Evolutionary conservation across 2,329 filamentous ascomycete species (phyloP).

Genomic region (Aulographum hederae): DNA sequence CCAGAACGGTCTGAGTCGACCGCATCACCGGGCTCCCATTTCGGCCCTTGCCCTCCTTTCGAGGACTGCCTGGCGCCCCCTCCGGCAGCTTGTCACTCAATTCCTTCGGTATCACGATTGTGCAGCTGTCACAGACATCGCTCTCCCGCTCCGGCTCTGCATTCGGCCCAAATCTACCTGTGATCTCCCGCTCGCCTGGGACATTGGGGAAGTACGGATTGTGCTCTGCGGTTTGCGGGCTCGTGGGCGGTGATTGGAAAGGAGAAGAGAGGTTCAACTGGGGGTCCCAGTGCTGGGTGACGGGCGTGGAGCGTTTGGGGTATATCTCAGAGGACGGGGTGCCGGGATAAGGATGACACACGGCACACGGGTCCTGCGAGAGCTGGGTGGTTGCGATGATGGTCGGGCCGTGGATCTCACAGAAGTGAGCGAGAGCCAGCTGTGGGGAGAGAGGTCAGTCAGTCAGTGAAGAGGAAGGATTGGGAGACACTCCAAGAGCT

Average conservation of each 20-base stretch:
- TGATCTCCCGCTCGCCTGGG: neutral
- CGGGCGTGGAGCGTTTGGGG: neutral
- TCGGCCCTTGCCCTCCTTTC: constrained; percentile 27
- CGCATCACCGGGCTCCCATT: constrained; percentile 37
- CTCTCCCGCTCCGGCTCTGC: constrained; percentile 16
- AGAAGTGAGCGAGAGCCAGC: constrained; percentile 45
- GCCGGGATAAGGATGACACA: constrained; percentile 28
- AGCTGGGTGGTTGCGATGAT: constrained; percentile 44
- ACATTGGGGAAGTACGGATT: constrained; percentile 30
- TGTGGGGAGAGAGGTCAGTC: no score
- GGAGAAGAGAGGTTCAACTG: constrained; percentile 12
- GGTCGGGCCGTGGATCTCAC: constrained; percentile 42
- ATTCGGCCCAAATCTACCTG: neutral
- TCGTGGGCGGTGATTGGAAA: constrained; percentile 22
- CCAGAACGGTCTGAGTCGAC: constrained; percentile 33
- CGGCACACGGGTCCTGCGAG: constrained; percentile 32
- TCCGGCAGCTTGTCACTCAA: constrained; percentile 33
- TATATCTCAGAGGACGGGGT: constrained; percentile 21
- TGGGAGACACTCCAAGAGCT: no score
- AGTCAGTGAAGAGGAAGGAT: no score
- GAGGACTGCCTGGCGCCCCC: constrained; percentile 32
- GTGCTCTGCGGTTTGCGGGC: constrained; percentile 18
- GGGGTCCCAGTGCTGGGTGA: constrained; percentile 1
- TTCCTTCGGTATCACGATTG: constrained; percentile 34
- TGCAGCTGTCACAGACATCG: constrained; percentile 39